phyloP scores from a whole-genome alignment of 257 asterid genomes.

The Solanum dulcamara region DNA sequence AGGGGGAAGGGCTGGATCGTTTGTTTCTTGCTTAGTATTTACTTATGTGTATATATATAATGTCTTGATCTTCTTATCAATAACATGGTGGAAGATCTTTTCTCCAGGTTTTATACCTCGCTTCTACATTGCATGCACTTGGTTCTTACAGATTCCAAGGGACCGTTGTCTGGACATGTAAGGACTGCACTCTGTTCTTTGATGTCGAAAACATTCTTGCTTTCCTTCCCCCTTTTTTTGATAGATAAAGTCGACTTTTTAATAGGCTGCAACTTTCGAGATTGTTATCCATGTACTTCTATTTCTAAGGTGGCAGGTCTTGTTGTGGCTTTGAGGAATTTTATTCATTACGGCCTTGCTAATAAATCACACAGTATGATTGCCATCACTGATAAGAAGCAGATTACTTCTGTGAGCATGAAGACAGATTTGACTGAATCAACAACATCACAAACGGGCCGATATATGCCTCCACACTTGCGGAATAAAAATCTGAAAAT shows the following conservation, averaged over 20 bases:
- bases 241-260: not conserved
- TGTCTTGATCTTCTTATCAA: conserved; percentile 9
- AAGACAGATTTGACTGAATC: conserved; percentile 20
- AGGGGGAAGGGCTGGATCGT: not conserved
- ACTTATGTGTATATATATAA: not conserved
- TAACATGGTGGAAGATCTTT: conserved; percentile 16
- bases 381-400: conserved; percentile 27
- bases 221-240: not conserved
- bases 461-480: conserved; percentile 87
- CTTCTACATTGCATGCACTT: conserved; percentile 78
- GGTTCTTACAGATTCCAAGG: conserved; percentile 66
- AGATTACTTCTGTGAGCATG: conserved; percentile 23
- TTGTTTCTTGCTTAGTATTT: not conserved
- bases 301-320: conserved; percentile 63
- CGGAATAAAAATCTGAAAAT: conserved; percentile 37
- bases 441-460: conserved; percentile 32
- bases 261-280: not conserved
- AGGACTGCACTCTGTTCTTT: conserved; percentile 8
- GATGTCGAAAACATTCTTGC: not conserved
- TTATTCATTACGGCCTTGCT: conserved; percentile 65
- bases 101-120: conserved; percentile 68
- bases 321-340: conserved; percentile 64
- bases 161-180: conserved; percentile 72
- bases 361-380: conserved; percentile 27
- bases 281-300: not conserved